Evolutionary conservation across 164 flowering plant species (phyloP).

Genomic region (Nymphaea colorata): DNA sequence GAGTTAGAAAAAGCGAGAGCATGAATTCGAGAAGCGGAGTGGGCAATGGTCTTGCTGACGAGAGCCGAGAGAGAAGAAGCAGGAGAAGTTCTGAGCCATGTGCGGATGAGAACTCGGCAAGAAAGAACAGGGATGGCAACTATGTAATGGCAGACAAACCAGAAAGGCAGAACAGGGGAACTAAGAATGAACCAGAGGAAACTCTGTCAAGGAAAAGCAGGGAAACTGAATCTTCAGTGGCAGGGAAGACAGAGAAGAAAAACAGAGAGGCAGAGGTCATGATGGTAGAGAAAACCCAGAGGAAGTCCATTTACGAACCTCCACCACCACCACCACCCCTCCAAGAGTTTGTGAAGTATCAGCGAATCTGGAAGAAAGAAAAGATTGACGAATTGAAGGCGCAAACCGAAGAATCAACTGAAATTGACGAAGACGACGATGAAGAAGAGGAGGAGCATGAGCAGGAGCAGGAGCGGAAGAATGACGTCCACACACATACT

Average conservation of each 20-base stretch:
- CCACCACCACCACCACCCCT: background rate
- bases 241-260: background rate
- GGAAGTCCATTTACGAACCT: background rate
- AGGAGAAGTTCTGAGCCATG: background rate
- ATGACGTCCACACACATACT: background rate
- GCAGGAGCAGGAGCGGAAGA: background rate
- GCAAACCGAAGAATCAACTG: no score
- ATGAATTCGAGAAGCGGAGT: background rate
- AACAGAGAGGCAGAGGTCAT: background rate
- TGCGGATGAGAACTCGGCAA: background rate
- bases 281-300: background rate
- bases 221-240: background rate
- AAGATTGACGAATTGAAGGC: no score
- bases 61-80: background rate
- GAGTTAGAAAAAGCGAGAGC: background rate
- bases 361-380: background rate
- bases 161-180: background rate
- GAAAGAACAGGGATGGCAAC: background rate
- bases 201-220: background rate
- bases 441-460: background rate
- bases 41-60: background rate
- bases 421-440: background rate
- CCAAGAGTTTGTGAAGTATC: background rate
- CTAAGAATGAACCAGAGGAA: background rate
- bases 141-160: background rate